Percentiles rank a stretch among this genome's conserved stretches.
Evolutionary conservation across 2,329 filamentous ascomycete genomes (phyloP).

Genomic region (Pestalotiopsis sp.): DNA sequence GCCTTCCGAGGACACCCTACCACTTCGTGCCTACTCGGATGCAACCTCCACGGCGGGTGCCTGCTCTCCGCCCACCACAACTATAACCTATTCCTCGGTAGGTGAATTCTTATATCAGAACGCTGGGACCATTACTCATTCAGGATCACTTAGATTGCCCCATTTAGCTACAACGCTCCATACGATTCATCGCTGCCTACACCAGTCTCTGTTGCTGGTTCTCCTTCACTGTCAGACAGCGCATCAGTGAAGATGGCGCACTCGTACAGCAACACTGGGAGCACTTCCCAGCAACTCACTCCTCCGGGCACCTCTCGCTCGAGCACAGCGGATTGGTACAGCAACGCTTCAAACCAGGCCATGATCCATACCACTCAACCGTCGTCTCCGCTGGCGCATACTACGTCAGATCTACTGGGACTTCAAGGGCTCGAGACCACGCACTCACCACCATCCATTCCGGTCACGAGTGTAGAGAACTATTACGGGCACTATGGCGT

Average conservation of each 20-base stretch:
- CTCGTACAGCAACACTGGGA: conserved; percentile 41
- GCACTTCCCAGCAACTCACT: conserved; percentile 47
- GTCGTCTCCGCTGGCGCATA: conserved; percentile 48
- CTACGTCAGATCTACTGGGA: conserved; percentile 40
- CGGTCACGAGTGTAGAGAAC: conserved; percentile 34
- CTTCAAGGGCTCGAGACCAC: conserved; percentile 40
- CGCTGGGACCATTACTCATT: conserved; percentile 18
- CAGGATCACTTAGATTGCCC: conserved; percentile 31
- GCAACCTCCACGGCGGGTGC: conserved; percentile 26
- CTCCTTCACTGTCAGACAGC: conserved; percentile 49
- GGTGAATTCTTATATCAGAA: conserved; percentile 16
- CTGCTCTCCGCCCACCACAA: conserved; percentile 29
- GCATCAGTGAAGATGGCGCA: conserved; percentile 40
- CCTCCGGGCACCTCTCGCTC: conserved; percentile 49
- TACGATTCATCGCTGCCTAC: conserved; percentile 51
- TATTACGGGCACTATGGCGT: conserved; percentile 40
- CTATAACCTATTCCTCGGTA: conserved; percentile 30
- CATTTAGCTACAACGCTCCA: conserved; percentile 39
- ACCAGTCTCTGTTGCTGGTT: conserved; percentile 52
- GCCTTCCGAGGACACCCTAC: conserved; percentile 22
- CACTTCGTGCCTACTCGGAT: conserved; percentile 22
- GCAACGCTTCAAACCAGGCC: conserved; percentile 36
- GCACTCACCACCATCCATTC: conserved; percentile 32
- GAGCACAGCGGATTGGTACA: conserved; percentile 41
- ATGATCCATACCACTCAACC: conserved; percentile 45